These are phyloP conservation scores for Apiospora pterosperma DNA, from an alignment of 2,329 filamentous ascomycete species.

Conservation along the genomic window DNA sequence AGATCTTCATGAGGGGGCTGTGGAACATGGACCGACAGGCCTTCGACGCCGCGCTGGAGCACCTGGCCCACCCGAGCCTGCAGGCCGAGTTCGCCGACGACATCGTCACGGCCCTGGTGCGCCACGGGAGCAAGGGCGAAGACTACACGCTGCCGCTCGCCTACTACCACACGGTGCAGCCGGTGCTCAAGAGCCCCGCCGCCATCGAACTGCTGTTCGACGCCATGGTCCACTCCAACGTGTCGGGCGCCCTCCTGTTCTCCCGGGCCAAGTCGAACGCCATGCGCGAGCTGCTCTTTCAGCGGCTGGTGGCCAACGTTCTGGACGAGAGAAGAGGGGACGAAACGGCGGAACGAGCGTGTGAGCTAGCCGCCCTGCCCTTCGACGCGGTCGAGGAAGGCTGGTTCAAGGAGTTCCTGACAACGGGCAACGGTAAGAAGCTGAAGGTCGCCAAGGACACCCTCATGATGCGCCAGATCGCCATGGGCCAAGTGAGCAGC, in stretches of 20 bases:
- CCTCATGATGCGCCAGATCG: slow-evolving; percentile 69
- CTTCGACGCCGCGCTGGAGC: slow-evolving; percentile 68
- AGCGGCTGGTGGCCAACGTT: slow-evolving; percentile 59
- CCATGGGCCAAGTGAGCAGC: slow-evolving; percentile 55
- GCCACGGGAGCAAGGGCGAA: slow-evolving; percentile 51
- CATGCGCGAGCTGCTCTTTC: slow-evolving; percentile 62
- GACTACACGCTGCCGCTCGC: slow-evolving; percentile 68
- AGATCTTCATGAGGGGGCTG: slow-evolving; percentile 76
- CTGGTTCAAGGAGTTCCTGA: slow-evolving; percentile 71
- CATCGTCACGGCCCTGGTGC: slow-evolving; percentile 67
- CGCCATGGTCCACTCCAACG: slow-evolving; percentile 62
- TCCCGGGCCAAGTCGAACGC: slow-evolving; percentile 61
- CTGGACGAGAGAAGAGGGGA: slow-evolving; percentile 39
- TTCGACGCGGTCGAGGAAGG: slow-evolving; percentile 67
- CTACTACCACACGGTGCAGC: slow-evolving; percentile 75
- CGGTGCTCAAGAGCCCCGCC: slow-evolving; percentile 61
- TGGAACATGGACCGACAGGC: slow-evolving; percentile 75
- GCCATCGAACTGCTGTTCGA: slow-evolving; percentile 67
- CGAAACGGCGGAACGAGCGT: slow-evolving; percentile 51
- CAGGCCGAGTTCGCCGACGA: slow-evolving; percentile 81
- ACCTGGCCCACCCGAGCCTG: slow-evolving; percentile 75
- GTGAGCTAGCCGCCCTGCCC: slow-evolving; percentile 70
- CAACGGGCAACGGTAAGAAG: slow-evolving; percentile 60
- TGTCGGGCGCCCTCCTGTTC: slow-evolving; percentile 73
- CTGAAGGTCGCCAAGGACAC: slow-evolving; percentile 68